phyloP scores from a whole-genome alignment of 345 rosid species.

The Syzygium aqueum region DNA sequence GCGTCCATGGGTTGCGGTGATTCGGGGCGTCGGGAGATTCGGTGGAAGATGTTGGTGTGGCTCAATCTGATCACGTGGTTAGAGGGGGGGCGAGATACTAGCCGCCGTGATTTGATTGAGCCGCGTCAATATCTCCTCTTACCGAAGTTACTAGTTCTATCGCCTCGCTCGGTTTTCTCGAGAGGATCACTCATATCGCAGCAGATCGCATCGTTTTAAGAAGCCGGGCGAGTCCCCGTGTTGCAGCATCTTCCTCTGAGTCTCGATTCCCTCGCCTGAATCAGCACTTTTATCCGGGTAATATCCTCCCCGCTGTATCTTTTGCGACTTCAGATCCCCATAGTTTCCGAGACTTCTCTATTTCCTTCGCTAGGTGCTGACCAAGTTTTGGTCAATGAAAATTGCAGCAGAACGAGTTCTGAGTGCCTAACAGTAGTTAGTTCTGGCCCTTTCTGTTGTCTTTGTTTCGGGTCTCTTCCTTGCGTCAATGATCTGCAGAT shows the following conservation, averaged over 20 bases:
- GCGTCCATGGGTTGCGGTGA: background rate
- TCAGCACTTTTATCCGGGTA: background rate
- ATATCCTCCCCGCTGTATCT: background rate
- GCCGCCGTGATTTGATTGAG: slow-evolving; percentile 12
- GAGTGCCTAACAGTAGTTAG: background rate
- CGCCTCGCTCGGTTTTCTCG: too few relatives aligned
- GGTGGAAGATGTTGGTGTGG: background rate
- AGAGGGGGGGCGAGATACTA: background rate
- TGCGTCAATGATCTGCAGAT: too few relatives aligned
- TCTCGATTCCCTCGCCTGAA: background rate
- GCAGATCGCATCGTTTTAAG: background rate
- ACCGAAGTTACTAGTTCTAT: background rate
- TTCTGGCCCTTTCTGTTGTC: background rate
- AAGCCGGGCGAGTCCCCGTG: background rate
- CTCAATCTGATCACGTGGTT: background rate
- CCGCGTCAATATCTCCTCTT: slow-evolving; percentile 14
- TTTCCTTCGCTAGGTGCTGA: background rate
- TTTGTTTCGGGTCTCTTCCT: background rate
- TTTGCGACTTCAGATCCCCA: background rate
- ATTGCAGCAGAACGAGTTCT: background rate
- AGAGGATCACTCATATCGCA: background rate
- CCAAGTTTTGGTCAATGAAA: background rate
- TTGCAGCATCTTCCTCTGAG: background rate
- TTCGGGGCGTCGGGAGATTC: background rate
- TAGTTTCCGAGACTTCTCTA: background rate